Evolutionary conservation across 1,284 basidiomycete species (phyloP).

Genomic region (Neotropicomus parvogracilis): DNA sequence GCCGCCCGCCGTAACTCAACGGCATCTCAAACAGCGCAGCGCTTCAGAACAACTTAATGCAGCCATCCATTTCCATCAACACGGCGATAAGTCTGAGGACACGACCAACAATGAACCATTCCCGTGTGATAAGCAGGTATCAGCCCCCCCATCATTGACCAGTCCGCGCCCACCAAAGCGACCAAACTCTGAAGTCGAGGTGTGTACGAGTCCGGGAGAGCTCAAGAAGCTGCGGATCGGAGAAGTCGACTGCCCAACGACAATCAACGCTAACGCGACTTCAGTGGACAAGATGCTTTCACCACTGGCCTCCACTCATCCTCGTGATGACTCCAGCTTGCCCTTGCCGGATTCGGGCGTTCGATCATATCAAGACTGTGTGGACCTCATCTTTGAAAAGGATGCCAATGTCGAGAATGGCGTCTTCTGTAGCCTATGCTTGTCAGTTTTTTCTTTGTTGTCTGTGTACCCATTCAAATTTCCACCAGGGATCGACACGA

Average conservation of each 20-base stretch:
- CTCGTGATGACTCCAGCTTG: constrained; percentile 1
- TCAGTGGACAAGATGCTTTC: neutral
- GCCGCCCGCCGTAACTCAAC: constrained; percentile 4
- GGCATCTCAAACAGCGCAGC: constrained; percentile 2
- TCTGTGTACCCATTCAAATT: neutral
- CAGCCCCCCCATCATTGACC: neutral
- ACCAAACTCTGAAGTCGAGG: constrained; percentile 13
- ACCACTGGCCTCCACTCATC: neutral
- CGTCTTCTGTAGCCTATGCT: constrained; percentile 48
- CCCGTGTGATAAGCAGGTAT: neutral
- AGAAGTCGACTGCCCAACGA: neutral
- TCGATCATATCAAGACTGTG: constrained; percentile 38
- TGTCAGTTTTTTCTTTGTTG: constrained; percentile 36
- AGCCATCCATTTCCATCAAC: neutral
- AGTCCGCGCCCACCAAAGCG: constrained; percentile 20
- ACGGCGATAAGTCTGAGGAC: neutral
- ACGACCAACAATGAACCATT: neutral
- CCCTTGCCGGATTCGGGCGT: constrained; percentile 6
- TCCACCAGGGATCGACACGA: constrained; percentile 32
- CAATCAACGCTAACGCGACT: neutral
- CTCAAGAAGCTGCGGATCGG: constrained; percentile 22
- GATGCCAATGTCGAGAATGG: constrained; percentile 38
- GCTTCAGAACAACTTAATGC: constrained; percentile 3
- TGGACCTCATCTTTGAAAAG: constrained; percentile 44
- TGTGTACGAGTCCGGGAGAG: constrained; percentile 6